Conservation (phyloP, 2,329 filamentous ascomycete species). For the Emmonsiellopsis sp. region DNA sequence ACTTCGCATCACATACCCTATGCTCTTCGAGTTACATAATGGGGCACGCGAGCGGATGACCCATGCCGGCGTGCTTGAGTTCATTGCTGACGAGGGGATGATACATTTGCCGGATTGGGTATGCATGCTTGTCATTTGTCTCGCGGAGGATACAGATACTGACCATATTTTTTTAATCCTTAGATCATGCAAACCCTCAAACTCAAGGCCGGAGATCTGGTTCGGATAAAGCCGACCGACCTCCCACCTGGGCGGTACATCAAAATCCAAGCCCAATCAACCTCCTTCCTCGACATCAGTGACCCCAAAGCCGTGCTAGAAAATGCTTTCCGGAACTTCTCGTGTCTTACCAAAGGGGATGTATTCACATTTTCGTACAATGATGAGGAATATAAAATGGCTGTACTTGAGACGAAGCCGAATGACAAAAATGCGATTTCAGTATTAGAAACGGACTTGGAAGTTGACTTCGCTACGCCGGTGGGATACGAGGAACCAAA, state of each 20-base stretch:
- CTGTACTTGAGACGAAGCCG: constrained; percentile 88
- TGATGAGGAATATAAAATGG: constrained; percentile 84
- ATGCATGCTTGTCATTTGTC: constrained; percentile 20
- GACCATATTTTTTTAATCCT: neutral
- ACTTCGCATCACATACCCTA: constrained; percentile 92
- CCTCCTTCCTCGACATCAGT: constrained; percentile 89
- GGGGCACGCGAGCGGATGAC: constrained; percentile 70
- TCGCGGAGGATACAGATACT: neutral
- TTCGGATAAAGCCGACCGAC: constrained; percentile 92
- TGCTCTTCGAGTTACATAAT: constrained; percentile 94
- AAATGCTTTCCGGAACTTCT: constrained; percentile 92
- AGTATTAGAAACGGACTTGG: constrained; percentile 92
- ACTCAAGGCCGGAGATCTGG: constrained; percentile 75
- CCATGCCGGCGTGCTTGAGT: constrained; percentile 92
- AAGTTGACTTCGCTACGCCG: constrained; percentile 89
- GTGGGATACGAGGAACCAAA: constrained; percentile 89
- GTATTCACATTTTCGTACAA: constrained; percentile 97
- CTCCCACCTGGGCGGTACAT: constrained; percentile 84
- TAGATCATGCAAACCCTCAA: constrained; percentile 85
- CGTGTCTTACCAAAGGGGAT: constrained; percentile 84
- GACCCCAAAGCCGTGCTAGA: constrained; percentile 96
- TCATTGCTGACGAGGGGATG: constrained; percentile 93
- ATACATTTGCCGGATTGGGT: constrained; percentile 96
- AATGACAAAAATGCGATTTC: constrained; percentile 74
- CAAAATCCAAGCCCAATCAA: constrained; percentile 90